Percentiles rank a stretch among this genome's conserved stretches.
Conservation (phyloP, 768 basidiomycete species). For the Auricularia heimuer region DNA sequence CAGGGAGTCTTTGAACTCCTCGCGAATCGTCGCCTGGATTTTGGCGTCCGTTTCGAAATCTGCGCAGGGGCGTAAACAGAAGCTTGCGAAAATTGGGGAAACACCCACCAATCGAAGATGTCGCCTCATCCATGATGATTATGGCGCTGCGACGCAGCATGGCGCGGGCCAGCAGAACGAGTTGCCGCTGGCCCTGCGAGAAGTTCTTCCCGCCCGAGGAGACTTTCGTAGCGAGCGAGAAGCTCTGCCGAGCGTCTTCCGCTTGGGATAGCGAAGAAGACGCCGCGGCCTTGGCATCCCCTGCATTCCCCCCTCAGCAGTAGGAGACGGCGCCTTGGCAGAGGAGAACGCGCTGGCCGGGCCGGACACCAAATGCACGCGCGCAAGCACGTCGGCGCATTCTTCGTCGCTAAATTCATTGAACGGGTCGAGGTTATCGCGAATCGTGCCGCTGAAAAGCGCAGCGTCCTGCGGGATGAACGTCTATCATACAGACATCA, state of each 20-base stretch:
- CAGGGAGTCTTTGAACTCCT: slow-evolving; percentile 64
- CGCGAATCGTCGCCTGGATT: slow-evolving; percentile 80
- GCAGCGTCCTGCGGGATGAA: slow-evolving; percentile 29
- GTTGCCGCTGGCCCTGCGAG: slow-evolving; percentile 83
- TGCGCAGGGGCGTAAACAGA: slow-evolving; percentile 1
- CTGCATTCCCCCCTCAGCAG: slow-evolving; percentile 28
- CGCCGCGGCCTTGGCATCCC: slow-evolving; percentile 20
- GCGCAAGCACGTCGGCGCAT: slow-evolving; percentile 67
- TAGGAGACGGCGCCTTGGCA: slow-evolving; percentile 39
- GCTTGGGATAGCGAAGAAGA: slow-evolving; percentile 27
- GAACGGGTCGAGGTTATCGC: slow-evolving; percentile 24
- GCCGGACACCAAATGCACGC: slow-evolving; percentile 60
- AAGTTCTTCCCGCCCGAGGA: slow-evolving; percentile 85
- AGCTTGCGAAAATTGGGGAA: not conserved
- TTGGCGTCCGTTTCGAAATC: slow-evolving; percentile 77
- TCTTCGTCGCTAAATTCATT: no score
- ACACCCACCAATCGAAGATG: slow-evolving; percentile 60
- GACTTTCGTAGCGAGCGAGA: slow-evolving; percentile 72
- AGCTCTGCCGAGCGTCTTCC: slow-evolving; percentile 40
- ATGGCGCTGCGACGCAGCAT: slow-evolving; percentile 61
- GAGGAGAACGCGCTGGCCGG: slow-evolving; percentile 37
- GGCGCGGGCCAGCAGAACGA: slow-evolving; percentile 80
- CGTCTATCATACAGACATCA: slow-evolving; percentile 11
- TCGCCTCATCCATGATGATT: slow-evolving; percentile 75
- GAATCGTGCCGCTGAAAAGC: slow-evolving; percentile 12